Evolutionary conservation across 2,329 filamentous ascomycete species (phyloP).

Genomic region (Hymenoscyphus fraxineus): DNA sequence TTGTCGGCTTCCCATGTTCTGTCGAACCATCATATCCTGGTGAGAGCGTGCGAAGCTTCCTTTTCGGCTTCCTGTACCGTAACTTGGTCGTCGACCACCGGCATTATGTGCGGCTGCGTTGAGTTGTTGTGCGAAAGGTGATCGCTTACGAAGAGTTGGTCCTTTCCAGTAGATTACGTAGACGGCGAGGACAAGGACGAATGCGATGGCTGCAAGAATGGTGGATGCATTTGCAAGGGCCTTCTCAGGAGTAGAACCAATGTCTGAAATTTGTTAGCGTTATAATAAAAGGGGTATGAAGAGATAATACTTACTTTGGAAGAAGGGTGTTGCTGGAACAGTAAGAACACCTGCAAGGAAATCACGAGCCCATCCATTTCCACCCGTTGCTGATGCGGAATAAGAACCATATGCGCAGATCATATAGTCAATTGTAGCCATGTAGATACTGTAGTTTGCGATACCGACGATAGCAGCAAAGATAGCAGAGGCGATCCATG

Average conservation of each 20-base stretch:
- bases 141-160: conserved; percentile 54
- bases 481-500: conserved; percentile 66
- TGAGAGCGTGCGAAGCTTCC: conserved; percentile 27
- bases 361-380: conserved; percentile 71
- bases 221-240: conserved; percentile 56
- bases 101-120: conserved; percentile 36
- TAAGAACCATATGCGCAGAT: conserved; percentile 70
- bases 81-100: conserved; percentile 15
- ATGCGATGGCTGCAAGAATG: conserved; percentile 60
- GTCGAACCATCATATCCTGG: conserved; percentile 26
- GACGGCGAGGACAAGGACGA: conserved; percentile 58
- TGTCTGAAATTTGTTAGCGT: conserved; percentile 38
- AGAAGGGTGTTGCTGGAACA: conserved; percentile 63
- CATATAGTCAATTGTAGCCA: conserved; percentile 77
- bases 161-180: conserved; percentile 67
- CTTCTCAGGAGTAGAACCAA: conserved; percentile 43
- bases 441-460: conserved; percentile 69
- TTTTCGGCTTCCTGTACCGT: conserved; percentile 15
- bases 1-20: conserved; percentile 17
- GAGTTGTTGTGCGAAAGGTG: conserved; percentile 62
- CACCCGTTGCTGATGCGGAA: conserved; percentile 70
- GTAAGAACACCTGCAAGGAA: conserved; percentile 70
- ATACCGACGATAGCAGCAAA: conserved; percentile 65
- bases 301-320: conserved; percentile 39
- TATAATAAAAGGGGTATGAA: not conserved